phyloP scores from a whole-genome alignment of 2,329 filamentous ascomycete species.

The Davidsoniella eucalypti region DNA sequence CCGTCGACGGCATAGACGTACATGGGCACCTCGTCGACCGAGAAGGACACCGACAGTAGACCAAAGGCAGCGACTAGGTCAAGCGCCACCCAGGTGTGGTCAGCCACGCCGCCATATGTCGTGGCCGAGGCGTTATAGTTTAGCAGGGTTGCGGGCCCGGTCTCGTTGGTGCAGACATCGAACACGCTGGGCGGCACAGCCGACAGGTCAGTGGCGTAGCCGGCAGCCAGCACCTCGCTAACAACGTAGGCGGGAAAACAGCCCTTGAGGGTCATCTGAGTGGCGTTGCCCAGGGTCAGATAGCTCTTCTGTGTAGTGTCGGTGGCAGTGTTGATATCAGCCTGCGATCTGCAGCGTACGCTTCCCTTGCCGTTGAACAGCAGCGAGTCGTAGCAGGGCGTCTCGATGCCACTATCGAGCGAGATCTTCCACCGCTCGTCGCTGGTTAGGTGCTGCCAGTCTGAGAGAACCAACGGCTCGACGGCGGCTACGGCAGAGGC shows the following conservation, averaged over 20 bases:
- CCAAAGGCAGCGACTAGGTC: slow-evolving; percentile 37
- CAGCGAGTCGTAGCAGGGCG: slow-evolving; percentile 41
- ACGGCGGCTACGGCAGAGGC: slow-evolving; percentile 30
- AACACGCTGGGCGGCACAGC: slow-evolving; percentile 28
- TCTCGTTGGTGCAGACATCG: slow-evolving; percentile 29
- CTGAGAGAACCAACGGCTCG: slow-evolving; percentile 34
- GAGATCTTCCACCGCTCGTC: slow-evolving; percentile 29
- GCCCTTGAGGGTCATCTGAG: slow-evolving; percentile 26
- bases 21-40: slow-evolving; percentile 36
- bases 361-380: slow-evolving; percentile 45
- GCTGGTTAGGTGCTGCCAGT: slow-evolving; percentile 39
- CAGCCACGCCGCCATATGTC: slow-evolving; percentile 3
- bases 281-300: slow-evolving; percentile 18
- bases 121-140: slow-evolving; percentile 22
- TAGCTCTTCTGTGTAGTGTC: slow-evolving; percentile 19
- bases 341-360: slow-evolving; percentile 31
- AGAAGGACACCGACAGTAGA: slow-evolving; percentile 27
- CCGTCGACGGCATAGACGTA: slow-evolving; percentile 39
- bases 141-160: slow-evolving; percentile 24
- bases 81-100: slow-evolving; percentile 33
- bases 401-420: slow-evolving; percentile 28
- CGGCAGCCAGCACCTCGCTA: slow-evolving; percentile 5
- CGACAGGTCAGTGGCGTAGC: slow-evolving; percentile 9
- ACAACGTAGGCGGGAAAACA: slow-evolving; percentile 15
- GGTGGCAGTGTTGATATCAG: slow-evolving; percentile 26